Evolutionary conservation across 2,329 filamentous ascomycete genomes (phyloP).

Genomic region (Penicillium sp.): DNA sequence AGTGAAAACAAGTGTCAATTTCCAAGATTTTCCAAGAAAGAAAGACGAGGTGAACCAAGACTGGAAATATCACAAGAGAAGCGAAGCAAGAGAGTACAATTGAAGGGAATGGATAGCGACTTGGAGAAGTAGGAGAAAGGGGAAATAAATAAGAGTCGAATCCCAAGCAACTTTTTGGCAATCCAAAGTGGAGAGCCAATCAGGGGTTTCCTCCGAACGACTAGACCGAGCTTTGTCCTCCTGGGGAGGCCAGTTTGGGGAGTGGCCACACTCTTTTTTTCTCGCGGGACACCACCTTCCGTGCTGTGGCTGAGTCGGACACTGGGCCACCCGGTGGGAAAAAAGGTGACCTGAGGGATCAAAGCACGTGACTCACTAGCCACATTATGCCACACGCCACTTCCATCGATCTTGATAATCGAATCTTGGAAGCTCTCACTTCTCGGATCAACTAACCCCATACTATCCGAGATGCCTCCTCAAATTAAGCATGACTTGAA

Average conservation of each 20-base stretch:
- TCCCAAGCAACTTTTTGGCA: constrained; percentile 26
- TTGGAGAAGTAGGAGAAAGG: constrained; percentile 13
- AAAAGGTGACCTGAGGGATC: constrained; percentile 15
- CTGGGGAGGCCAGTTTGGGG: constrained; percentile 1
- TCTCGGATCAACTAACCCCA: background rate
- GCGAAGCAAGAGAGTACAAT: constrained; percentile 14
- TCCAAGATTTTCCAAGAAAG: background rate
- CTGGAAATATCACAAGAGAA: constrained; percentile 11
- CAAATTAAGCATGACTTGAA: constrained; percentile 97
- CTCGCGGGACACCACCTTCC: constrained; percentile 17
- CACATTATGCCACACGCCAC: constrained; percentile 16
- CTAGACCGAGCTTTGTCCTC: constrained; percentile 12
- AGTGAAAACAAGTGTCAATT: constrained; percentile 10
- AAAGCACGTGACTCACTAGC: constrained; percentile 10
- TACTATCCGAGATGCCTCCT: constrained; percentile 58
- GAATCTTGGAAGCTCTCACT: constrained; percentile 2
- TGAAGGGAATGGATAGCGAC: constrained; percentile 13
- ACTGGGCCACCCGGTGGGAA: constrained; percentile 12
- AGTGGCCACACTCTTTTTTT: constrained; percentile 10
- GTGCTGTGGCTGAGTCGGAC: constrained; percentile 23
- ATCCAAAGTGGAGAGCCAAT: constrained; percentile 14
- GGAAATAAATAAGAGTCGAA: constrained; percentile 23
- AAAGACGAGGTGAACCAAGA: constrained; percentile 5
- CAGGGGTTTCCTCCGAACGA: constrained; percentile 4
- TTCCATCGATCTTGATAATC: constrained; percentile 12